These are phyloP conservation scores for Flaveria brownii DNA, from an alignment of 129 eudicot species.

Conservation along the genomic window DNA sequence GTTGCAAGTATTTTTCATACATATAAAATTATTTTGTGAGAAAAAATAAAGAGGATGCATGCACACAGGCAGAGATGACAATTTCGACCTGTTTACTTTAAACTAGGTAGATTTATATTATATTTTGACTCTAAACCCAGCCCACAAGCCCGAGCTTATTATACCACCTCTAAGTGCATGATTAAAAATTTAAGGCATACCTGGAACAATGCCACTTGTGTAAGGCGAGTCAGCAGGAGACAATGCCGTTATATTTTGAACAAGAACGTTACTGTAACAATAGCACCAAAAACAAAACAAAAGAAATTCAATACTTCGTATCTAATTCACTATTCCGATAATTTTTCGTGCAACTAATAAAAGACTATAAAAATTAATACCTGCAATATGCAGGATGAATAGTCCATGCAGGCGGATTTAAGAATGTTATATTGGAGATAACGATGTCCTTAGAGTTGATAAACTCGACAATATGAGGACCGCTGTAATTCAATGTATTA, in stretches of 20 bases:
- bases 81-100: not conserved
- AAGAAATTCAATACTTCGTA: conserved; percentile 9
- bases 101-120: not conserved
- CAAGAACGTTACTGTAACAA: conserved; percentile 65
- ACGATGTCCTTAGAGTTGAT: conserved; percentile 63
- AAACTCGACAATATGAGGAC: conserved; percentile 82
- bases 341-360: not conserved
- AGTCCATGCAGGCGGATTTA: conserved; percentile 77
- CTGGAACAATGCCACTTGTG: conserved; percentile 90
- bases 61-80: not conserved
- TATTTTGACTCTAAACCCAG: not conserved
- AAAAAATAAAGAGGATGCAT: not conserved
- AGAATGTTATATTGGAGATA: conserved; percentile 78
- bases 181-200: conserved; percentile 33
- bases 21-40: not conserved
- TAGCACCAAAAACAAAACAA: conserved; percentile 18
- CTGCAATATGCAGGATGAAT: conserved; percentile 89
- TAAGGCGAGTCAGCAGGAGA: conserved; percentile 69
- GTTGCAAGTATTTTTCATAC: too few species aligned
- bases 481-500: conserved; percentile 69
- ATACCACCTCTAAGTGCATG: not conserved
- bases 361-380: conserved; percentile 29
- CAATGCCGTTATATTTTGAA: conserved; percentile 70
- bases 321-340: not conserved
- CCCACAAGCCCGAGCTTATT: not conserved